Evolutionary conservation across 2,329 filamentous ascomycete species (phyloP), one percentile per base, ranked within the genome.

Genomic region (Alternaria conjuncta): DNA sequence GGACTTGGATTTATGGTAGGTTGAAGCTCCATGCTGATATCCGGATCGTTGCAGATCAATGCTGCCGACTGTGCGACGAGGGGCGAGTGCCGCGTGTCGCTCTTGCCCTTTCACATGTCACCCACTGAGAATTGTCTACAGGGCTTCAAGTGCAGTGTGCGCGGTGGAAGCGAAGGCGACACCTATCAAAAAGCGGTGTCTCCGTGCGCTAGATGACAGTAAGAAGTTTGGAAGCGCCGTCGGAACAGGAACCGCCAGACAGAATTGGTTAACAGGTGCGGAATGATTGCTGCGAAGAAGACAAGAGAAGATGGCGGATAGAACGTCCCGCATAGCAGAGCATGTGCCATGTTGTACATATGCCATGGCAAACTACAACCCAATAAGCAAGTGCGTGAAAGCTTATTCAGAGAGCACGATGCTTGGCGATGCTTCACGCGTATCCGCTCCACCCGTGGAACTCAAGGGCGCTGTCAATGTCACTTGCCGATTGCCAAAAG

Each of bases 371-470:
- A 43, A 5, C 30, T 8, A 70, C 55, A 50, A 69, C 64, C 18
- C 66, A 32, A 13, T 43, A 44, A 26, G 65, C 61, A 49, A 49
- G 58, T 55, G 58, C 6, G 70, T 36, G 18, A 72, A 67, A 7
- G 68, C 44, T 41, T 61, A 49, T 21, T 63, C 49, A 20, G 0
- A 69, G 12, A n/a, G 18, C 54, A 53, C 62, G 25, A 64, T 51
- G 11, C 58, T 54, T 57, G 66, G 60, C 63, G 63, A 30, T 47
- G 61, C 11, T 57, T 43, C 55, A 46, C 49, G 6, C 7, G 11
- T n/a, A 8, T 25, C 28, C 23, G 30, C 18, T 36, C 49, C 30
- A 21, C 28, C 18, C 15, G 32, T 36, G 32, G 15, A n/a, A n/a
- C 15, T 25, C 36, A 5, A 15, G 32, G 49, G 32, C 28, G 13